phyloP scores from a whole-genome alignment of 1,284 basidiomycete species.

The Cerrena zonata region DNA sequence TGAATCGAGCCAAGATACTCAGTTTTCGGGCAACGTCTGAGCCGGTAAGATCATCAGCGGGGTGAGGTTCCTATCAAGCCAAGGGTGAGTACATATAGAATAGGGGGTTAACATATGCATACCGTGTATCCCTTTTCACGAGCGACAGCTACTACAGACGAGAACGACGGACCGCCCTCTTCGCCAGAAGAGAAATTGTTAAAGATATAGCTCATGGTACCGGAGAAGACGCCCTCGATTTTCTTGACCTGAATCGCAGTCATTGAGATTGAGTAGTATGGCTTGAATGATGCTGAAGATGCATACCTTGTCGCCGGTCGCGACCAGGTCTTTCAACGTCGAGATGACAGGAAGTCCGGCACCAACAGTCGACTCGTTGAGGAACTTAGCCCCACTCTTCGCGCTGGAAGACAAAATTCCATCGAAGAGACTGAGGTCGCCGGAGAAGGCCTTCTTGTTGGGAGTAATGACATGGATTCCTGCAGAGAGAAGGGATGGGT shows the following conservation, averaged over 20 bases:
- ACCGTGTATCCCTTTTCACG: conserved; percentile 94
- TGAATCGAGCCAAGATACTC: conserved; percentile 84
- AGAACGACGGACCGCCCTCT: conserved; percentile 66
- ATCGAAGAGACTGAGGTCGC: conserved; percentile 67
- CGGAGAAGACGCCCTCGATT: conserved; percentile 86
- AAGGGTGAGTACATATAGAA: too few relatives aligned
- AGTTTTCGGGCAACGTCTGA: conserved; percentile 96
- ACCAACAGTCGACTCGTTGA: conserved; percentile 93
- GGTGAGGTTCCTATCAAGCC: conserved; percentile 95
- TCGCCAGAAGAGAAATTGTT: conserved; percentile 83
- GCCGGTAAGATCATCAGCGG: conserved; percentile 92
- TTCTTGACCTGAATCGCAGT: conserved; percentile 50
- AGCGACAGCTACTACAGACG: conserved; percentile 83
- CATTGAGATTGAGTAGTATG: neutral
- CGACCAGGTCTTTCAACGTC: conserved; percentile 86
- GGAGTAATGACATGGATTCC: conserved; percentile 91
- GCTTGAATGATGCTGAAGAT: neutral
- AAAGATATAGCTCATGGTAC: conserved; percentile 98
- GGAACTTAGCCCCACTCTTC: conserved; percentile 60
- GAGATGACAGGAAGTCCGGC: conserved; percentile 91
- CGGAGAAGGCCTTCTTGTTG: conserved; percentile 96
- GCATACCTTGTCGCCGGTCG: conserved; percentile 83
- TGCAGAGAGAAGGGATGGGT: conserved; percentile 74
- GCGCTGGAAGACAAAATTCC: conserved; percentile 56
- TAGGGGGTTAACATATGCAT: conserved; percentile 22